phyloP scores from a whole-genome alignment of 2,329 filamentous ascomycete genomes.

The Davidsoniella australis region DNA sequence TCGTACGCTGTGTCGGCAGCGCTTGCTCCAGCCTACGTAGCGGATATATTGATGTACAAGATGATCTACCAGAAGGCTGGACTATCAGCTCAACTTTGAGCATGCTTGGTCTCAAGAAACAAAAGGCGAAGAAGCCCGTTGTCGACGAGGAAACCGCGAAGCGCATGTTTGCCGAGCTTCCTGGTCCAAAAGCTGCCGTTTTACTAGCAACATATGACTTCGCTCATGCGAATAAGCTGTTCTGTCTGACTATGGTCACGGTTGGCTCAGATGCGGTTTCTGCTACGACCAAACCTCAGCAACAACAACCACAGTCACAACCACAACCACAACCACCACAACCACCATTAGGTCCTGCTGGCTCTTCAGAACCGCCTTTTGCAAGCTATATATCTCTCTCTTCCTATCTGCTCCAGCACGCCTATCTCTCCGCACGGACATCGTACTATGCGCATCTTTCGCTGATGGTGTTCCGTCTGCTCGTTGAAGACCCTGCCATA shows the following conservation, averaged over 20 bases:
- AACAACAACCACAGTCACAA: neutral
- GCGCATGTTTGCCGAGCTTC: conserved; percentile 64
- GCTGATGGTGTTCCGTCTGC: conserved; percentile 66
- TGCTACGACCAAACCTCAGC: neutral
- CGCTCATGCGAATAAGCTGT: conserved; percentile 83
- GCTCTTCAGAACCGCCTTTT: conserved; percentile 47
- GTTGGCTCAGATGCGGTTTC: conserved; percentile 32
- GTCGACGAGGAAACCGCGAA: conserved; percentile 69
- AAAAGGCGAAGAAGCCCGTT: conserved; percentile 32
- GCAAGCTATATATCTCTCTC: conserved; percentile 71
- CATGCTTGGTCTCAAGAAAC: conserved; percentile 56
- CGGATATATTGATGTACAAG: conserved; percentile 70
- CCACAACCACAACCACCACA: neutral
- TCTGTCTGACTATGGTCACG: conserved; percentile 69
- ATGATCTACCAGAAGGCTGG: conserved; percentile 85
- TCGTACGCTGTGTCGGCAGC: conserved; percentile 58
- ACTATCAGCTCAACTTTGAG: conserved; percentile 47
- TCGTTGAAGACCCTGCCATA: conserved; percentile 69
- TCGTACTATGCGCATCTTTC: conserved; percentile 73
- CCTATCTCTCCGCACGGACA: conserved; percentile 63
- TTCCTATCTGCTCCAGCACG: conserved; percentile 87
- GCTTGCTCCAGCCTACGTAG: conserved; percentile 52
- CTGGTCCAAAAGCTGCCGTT: conserved; percentile 44
- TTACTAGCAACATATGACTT: conserved; percentile 86
- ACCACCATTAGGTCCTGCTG: neutral